Evolutionary conservation across 169 alveolate genomes (phyloP), one percentile per base, ranked within the genome.

Genomic region (Sarcocystis neurona): DNA sequence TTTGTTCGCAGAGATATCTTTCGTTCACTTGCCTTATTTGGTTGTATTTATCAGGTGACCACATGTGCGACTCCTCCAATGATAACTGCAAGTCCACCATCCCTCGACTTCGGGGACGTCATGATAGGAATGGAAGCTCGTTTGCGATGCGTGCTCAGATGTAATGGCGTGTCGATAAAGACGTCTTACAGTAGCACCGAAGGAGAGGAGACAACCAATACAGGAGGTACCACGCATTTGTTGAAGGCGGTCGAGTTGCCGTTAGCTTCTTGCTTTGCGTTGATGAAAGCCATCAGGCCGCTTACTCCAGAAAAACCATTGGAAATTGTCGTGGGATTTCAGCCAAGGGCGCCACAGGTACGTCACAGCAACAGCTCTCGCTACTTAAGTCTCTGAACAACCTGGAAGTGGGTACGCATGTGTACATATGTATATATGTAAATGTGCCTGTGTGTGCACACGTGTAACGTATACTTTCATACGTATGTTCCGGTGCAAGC

Each of bases 31-130:
- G 34, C 20, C 20, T 10, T 56, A 43, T 30, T 2, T 6, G 8
- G 15, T 80, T 8, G 10, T 77, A 39, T 6, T 34, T 34, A 20
- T 75, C n/a, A 87, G 91, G 88, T 87, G 41, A 32, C 77, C 66
- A 87, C 91, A 1, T 87, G 91, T 84, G 88, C 88, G 23, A 78
- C 88, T 20, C 91, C 91, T 0, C 79, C 88, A 5, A 87, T 87
- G 47, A 60, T 87, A 43, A 77, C 50, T 37, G 91, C 91, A 4
- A 60, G 88, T 56, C 39, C 79, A 5, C 18, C 60, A 37, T 43
- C n/a, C 46, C 32, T 78, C 32, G 88, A 87, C 82, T 87, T 87
- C 68, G 91, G 91, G 44, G 82, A 85, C 63, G 91, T 78, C 72
- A 87, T 78, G 79, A 66, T 78, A 48, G 91, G 91, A 27, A 37